These are phyloP conservation scores for Diplogelasinospora grovesii DNA, from an alignment of 495 filamentous ascomycete genomes.

Conservation along the genomic window DNA sequence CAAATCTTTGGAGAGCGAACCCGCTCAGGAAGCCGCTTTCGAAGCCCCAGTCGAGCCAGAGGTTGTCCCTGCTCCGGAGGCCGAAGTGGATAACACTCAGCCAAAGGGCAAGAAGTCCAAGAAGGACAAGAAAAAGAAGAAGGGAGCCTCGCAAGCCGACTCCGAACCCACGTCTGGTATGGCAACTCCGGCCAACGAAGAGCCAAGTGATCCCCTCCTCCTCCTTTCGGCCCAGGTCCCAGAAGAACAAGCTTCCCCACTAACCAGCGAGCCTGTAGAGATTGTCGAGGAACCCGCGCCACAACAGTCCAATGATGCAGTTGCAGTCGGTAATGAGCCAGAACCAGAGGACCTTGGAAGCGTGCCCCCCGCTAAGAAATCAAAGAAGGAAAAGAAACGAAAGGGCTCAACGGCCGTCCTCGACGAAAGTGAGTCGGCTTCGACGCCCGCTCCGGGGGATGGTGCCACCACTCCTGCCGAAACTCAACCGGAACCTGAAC, in stretches of 20 bases:
- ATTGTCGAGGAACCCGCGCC: background rate
- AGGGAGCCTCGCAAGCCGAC: conserved; percentile 10
- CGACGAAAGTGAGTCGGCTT: too few relatives aligned
- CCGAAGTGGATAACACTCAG: conserved; percentile 4
- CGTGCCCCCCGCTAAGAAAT: conserved; percentile 10
- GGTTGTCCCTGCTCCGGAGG: background rate
- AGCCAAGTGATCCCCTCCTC: background rate
- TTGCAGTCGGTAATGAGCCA: background rate
- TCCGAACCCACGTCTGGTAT: conserved; percentile 9
- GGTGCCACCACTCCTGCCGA: too few relatives aligned
- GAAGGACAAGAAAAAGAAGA: conserved; percentile 25
- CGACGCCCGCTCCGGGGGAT: too few relatives aligned
- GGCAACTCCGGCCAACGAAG: conserved; percentile 4
- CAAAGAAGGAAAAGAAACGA: conserved; percentile 21
- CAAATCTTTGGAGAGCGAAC: background rate
- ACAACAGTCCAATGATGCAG: background rate
- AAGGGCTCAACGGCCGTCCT: too few relatives aligned
- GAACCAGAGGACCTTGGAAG: background rate
- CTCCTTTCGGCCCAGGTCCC: background rate
- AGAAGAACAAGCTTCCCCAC: background rate
- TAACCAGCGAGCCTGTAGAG: background rate
- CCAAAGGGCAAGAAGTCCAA: conserved; percentile 19
- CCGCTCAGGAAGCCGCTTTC: background rate
- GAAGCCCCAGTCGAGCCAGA: background rate
- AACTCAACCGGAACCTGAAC: conserved; percentile 5